A percentile compares a stretch with the other conserved stretches of the same genome.
Evolutionary conservation across 2,329 filamentous ascomycete genomes (phyloP).

Genomic region (Nothophaeocryptopus gaeumannii): DNA sequence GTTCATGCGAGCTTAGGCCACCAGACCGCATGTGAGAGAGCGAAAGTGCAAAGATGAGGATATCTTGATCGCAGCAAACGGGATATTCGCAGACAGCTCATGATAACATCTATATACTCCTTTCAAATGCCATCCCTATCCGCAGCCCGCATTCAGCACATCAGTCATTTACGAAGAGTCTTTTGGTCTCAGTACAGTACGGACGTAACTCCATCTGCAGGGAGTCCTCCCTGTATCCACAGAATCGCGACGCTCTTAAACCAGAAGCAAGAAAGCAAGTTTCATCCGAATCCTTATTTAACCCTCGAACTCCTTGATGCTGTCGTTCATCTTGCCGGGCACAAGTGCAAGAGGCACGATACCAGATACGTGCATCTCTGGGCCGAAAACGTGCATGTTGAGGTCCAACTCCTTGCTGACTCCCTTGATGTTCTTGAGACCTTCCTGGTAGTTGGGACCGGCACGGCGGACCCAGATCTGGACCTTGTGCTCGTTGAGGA

Average conservation of each 20-base stretch:
- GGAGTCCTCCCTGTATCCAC: background rate
- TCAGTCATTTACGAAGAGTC: too few relatives aligned
- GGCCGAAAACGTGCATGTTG: slow-evolving; percentile 86
- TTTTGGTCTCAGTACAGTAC: too few relatives aligned
- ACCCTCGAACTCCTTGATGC: slow-evolving; percentile 60
- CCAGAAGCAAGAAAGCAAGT: background rate
- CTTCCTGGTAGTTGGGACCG: slow-evolving; percentile 98
- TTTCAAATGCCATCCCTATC: too few relatives aligned
- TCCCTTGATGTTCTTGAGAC: slow-evolving; percentile 99
- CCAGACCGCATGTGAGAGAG: too few relatives aligned
- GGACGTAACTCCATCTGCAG: background rate
- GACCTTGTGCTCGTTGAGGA: slow-evolving; percentile 92
- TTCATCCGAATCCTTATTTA: slow-evolving; percentile 28
- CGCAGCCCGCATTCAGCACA: too few relatives aligned
- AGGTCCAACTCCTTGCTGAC: slow-evolving; percentile 91
- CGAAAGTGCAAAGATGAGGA: too few relatives aligned
- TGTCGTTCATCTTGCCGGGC: slow-evolving; percentile 56
- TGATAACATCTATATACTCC: too few relatives aligned
- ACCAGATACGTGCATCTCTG: slow-evolving; percentile 85
- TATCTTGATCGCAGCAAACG: too few relatives aligned
- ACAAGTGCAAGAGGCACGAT: slow-evolving; percentile 88
- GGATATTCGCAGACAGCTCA: too few relatives aligned
- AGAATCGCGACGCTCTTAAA: background rate
- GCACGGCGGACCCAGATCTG: slow-evolving; percentile 93
- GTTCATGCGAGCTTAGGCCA: too few relatives aligned